Percentiles rank a stretch among this genome's conserved stretches.
Conservation (phyloP, 2,329 filamentous ascomycete species). For the Sporothrix mexicana region DNA sequence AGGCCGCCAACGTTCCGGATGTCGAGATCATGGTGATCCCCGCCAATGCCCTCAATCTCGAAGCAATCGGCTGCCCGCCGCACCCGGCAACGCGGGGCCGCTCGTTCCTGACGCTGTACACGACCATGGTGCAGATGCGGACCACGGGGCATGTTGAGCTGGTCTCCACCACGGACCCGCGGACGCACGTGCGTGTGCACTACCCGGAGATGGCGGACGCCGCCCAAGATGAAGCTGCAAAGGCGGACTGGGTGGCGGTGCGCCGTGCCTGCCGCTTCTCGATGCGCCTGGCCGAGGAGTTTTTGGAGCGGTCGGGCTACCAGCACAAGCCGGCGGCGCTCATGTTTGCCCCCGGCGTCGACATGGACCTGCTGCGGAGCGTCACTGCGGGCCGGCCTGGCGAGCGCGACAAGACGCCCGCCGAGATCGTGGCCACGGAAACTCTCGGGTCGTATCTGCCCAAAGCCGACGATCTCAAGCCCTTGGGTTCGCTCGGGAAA, state of each 20-base stretch:
- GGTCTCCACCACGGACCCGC: constrained; percentile 45
- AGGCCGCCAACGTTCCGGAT: constrained; percentile 42
- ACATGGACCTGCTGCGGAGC: constrained; percentile 33
- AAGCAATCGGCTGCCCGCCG: constrained; percentile 37
- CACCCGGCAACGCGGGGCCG: constrained; percentile 31
- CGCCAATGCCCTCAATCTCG: constrained; percentile 48
- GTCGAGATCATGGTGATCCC: constrained; percentile 47
- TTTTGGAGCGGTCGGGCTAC: constrained; percentile 41
- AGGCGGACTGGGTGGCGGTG: constrained; percentile 39
- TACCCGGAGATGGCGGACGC: constrained; percentile 44
- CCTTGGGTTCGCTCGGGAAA: constrained; percentile 11
- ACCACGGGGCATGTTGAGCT: constrained; percentile 45
- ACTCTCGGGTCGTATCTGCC: background rate
- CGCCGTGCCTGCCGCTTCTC: constrained; percentile 43
- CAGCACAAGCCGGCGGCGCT: constrained; percentile 39
- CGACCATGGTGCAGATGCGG: constrained; percentile 43
- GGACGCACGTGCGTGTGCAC: constrained; percentile 43
- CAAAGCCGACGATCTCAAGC: constrained; percentile 19
- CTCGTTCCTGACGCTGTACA: constrained; percentile 40
- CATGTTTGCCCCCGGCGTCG: constrained; percentile 41
- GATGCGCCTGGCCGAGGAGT: constrained; percentile 43
- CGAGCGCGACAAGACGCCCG: background rate
- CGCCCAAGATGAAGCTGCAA: constrained; percentile 30
- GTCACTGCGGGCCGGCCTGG: constrained; percentile 22
- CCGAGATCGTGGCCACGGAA: background rate